Conservation (phyloP, 2,329 filamentous ascomycete species). For the Orbilia blumenaviensis region DNA sequence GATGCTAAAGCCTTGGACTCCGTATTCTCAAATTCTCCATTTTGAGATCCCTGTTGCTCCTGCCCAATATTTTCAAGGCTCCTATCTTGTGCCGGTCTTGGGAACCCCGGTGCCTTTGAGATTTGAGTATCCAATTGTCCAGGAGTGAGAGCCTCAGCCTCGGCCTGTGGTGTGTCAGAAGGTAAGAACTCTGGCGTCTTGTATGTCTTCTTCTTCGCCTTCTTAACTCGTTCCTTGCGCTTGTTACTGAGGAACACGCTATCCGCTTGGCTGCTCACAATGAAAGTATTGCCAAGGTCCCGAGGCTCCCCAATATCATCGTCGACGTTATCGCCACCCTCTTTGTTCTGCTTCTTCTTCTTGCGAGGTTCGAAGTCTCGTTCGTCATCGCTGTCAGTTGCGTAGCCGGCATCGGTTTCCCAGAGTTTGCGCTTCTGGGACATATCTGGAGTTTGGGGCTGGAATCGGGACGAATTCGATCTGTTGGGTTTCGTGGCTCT, state of each 20-base stretch:
- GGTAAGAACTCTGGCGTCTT: conserved; percentile 28
- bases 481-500: background rate
- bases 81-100: background rate
- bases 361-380: background rate
- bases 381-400: conserved; percentile 12
- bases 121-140: background rate
- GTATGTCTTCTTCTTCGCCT: background rate
- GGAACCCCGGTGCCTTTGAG: background rate
- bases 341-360: background rate
- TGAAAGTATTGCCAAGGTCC: background rate
- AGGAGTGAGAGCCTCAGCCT: background rate
- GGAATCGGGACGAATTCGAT: background rate
- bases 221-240: background rate
- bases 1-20: background rate
- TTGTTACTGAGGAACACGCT: background rate
- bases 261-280: background rate
- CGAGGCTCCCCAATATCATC: background rate
- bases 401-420: background rate
- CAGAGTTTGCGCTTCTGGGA: background rate
- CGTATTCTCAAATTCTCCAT: background rate
- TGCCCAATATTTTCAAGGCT: no score
- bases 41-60: background rate
- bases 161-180: conserved; percentile 9
- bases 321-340: background rate
- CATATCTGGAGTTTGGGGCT: background rate